Conservation (phyloP, 164 flowering plant species). For the Nelumbo lutea region DNA sequence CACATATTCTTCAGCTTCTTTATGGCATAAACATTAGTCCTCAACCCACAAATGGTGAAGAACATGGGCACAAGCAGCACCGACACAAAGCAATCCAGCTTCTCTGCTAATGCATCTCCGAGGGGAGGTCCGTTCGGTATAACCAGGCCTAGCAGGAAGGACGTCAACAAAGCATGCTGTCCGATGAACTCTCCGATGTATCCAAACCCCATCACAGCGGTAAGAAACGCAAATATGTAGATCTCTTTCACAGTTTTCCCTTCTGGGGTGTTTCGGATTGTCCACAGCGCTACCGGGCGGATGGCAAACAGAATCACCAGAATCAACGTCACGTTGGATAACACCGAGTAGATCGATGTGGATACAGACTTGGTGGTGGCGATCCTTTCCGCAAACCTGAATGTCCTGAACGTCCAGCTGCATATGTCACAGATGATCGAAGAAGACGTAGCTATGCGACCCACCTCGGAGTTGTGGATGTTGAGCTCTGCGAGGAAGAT, state of each 20-base stretch:
- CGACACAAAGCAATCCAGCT: conserved; percentile 37
- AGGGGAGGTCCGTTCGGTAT: conserved; percentile 42
- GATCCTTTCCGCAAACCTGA: conserved; percentile 2
- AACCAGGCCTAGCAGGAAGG: conserved; percentile 34
- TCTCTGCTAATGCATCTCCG: conserved; percentile 36
- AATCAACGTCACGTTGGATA: conserved; percentile 20
- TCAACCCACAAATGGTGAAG: conserved; percentile 24
- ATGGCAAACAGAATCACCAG: conserved; percentile 25
- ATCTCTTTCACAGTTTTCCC: conserved; percentile 36
- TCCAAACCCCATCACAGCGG: conserved; percentile 21
- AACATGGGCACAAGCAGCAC: conserved; percentile 36
- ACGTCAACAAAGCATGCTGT: conserved; percentile 9
- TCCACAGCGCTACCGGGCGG: conserved; percentile 37
- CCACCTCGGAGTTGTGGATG: conserved; percentile 47
- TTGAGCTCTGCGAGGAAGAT: conserved; percentile 39
- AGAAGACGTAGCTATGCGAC: conserved; percentile 39
- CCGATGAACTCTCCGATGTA: conserved; percentile 37
- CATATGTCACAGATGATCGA: conserved; percentile 35
- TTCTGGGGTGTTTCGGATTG: conserved; percentile 29
- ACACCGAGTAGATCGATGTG: conserved; percentile 17
- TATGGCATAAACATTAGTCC: neutral
- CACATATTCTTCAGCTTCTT: too few species aligned
- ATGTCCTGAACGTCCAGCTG: conserved; percentile 17
- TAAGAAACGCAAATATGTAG: conserved; percentile 21
- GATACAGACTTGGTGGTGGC: conserved; percentile 11